Evolutionary conservation across 495 filamentous ascomycete species (phyloP), one percentile per base, ranked within the genome.

Genomic region (Apiosordaria backusii): DNA sequence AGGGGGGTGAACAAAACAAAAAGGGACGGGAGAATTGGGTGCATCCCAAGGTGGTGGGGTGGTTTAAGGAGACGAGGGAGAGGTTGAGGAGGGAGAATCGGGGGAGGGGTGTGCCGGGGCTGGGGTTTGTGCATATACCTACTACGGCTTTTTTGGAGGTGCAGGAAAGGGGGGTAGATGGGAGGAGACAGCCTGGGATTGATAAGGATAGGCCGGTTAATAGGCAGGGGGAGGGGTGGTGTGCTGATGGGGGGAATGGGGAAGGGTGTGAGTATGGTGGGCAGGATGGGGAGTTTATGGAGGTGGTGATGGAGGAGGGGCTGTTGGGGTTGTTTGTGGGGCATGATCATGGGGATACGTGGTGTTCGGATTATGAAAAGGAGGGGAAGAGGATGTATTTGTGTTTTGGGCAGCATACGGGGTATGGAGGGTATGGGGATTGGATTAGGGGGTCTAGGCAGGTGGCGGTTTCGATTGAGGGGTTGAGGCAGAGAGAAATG

Each of bases 51-150:
- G 87, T 88, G 0, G 84, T 86, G 0, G 59, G 68, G 16, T 93
- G 90, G 90, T 92, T 90, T 73, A 71, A 60, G 0, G 16, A 76
- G 4, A 84, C 83, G 13, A 82, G 82, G 61, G 66, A 72, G 27
- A 66, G 75, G 16, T 73, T 92, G 1, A 26, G 50, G 10, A 13
- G 70, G 69, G 3, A 63, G 60, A 4, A 67, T 77, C 65, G 82
- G 50, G 74, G 76, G 1, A 66, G 60, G 15, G 67, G 63, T 0
- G 81, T 92, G 22, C 90, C 90, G 0, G 87, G 86, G 16, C 68
- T 93, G 1, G 88, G 84, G 0, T 93, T 93, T 72, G 88, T 89
- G 13, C 90, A 92, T 70, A 92, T 92, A 63, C 90, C 89, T 2
- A 78, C 81, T 2, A 81, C 83, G 60, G 87, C 88, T 0, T 86